Base-by-base conservation (phyloP, 116 monocot genomes). In the Dioscorea cayenensis region DNA sequence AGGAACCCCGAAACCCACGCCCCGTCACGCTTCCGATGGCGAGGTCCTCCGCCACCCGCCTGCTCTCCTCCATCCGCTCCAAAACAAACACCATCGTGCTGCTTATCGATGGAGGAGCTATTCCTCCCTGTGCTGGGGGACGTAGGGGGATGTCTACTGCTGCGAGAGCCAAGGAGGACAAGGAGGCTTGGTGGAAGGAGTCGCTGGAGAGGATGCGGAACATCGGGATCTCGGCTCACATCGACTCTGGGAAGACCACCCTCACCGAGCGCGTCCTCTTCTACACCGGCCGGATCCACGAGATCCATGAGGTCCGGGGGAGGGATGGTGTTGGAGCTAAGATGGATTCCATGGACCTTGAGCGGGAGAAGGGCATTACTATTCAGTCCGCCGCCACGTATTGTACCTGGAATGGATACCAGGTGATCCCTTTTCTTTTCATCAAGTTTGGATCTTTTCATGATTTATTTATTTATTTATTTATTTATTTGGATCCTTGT, bases 141-240 rank as follows among this genome's bases (percentile, higher is more conserved):
- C 36, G 71, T 49, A 65, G 86, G 68, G 25, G 25, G 19, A 70
- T 74, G 51, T 83, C 85, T 29, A 68, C 81, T 52, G 50, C 70
- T 71, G 84, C 85, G 28, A 18, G 36, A 37, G 74, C 78, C 23
- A 81, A 84, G 51, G 91, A 87, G 61, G 90, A 92, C 48, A 87
- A 90, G 79, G 96, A 96, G 66, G 72, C 80, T 4, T 82, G 76
- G 77, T 92, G 90, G 92, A 90, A 84, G 79, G 96, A 90, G 49
- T 71, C 90, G 20, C 80, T 97, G 90, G 90, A 86, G 64, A 79
- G 78, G 81, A 55, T 97, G 73, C 80, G 96, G 49, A 97, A 97
- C 77, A 97, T 97, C 67, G 96, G 96, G 65, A 92, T 97, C 50
- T 97, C 96, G 14, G 96, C 96, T n/a, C 96, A 97, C 76, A 97